Evolutionary conservation across 75 land plant species (phyloP), one percentile per base, ranked within the genome.

Genomic region (Pinus taeda): DNA sequence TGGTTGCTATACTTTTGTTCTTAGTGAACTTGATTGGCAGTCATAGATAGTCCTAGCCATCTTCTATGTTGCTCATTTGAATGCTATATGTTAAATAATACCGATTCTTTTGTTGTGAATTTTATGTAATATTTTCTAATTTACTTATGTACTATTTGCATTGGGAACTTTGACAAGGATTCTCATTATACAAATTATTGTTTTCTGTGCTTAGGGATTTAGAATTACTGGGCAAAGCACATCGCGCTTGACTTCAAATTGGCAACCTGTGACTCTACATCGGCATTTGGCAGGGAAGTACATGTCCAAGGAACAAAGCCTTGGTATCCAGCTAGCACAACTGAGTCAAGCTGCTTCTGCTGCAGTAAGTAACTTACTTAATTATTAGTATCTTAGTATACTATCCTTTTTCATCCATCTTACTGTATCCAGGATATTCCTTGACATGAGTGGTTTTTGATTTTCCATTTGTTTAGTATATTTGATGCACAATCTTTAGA

Each of bases 331-430:
- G 79, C 89, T 90, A 78, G 92, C 92, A 33, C 89, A 87, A 73
- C 89, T 90, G n/a, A 57, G 92, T 15, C 76, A 87, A 53, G 92
- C 87, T 87, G 92, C 92, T 58, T 90, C 92, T 79, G 92, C 92
- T 67, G 92, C 92, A 59, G 92, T 90, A 22, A 83, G 85, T 56
- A 2, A 29, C 39, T 71, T 71, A 60, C 60, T 59, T 18, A 18
- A 2, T 59, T 59, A 59, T 17, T 59, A 59, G 60, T 18, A 18
- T 59, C 17, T 18, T 18, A 17, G 18, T 59, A 18, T 18, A 59
- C 21, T n/a, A 0, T 59, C 21, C n/a, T 59, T 59, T 59, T 59
- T n/a, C 60, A 18, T n/a, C 21, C 21, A 18, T 18, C 60, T 59
- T 59, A 2, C n/a, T 59, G 6, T 59, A 4, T 18, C 60, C 60